Base-by-base conservation (phyloP, 2,329 filamentous ascomycete species). In the Ceratocystis huliohia region DNA sequence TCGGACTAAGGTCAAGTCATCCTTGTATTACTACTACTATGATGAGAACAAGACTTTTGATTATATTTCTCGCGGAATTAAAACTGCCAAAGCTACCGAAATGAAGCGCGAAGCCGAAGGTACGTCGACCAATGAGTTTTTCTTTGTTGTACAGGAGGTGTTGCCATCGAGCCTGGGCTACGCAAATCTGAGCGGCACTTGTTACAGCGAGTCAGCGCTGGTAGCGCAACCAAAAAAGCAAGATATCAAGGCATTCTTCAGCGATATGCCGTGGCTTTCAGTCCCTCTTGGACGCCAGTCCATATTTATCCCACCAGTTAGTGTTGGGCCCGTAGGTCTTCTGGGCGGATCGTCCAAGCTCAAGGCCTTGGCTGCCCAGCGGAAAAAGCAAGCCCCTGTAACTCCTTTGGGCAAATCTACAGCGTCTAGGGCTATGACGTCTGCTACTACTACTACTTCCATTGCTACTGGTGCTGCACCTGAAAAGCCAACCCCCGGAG, bases 1-100 rank as follows among this genome's bases (percentile, higher is more conserved):
- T 64, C 76, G 70, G 48, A 74, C 70, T 45, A 85, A 93, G 72
- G 89, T 95, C 69, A 84, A 93, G 73, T 91, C 96, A 69, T 82
- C 90, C 0, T 75, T 96, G 17, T 96, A 89, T 88, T 83, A 96
- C 75, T 95, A 94, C 75, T 96, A 91, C 75, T 96, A 90, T 73
- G 89, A 96, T 72, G 80, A 94, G 45, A 85, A 84, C 66, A 94
- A 94, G 76, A 83, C 88, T 0, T 86, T 91, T 33, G 79, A 81
- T 63, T 94, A 91, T 72, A 76, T 96, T 63, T 81, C 85, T 69
- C 86, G 83, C 33, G 17, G 77, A 57, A 73, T 77, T 20, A 70
- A 72, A 28, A 65, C 69, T n/a, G 73, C 74, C 17, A 80, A 80
- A 71, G 56, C 56, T 25, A 59, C 17, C 56, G 28, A 59, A 37